These are phyloP conservation scores for Penicillium sp. DNA, from an alignment of 2,329 filamentous ascomycete species.

Conservation along the genomic window DNA sequence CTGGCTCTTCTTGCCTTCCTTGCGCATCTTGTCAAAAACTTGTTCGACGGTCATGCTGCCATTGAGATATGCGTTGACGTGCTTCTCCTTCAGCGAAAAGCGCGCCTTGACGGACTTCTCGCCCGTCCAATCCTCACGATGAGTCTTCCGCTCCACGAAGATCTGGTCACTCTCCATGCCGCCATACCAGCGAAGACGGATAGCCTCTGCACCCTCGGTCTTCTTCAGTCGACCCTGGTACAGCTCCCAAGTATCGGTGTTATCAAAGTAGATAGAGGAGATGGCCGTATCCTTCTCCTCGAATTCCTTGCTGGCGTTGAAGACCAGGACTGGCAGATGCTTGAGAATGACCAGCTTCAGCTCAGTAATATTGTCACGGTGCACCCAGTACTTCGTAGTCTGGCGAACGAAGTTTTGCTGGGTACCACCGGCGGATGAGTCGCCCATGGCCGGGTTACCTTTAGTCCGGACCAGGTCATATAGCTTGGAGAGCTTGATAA, in stretches of 20 bases:
- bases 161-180: conserved; percentile 94
- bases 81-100: conserved; percentile 93
- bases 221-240: conserved; percentile 95
- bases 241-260: conserved; percentile 86
- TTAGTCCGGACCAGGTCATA: conserved; percentile 93
- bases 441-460: conserved; percentile 86
- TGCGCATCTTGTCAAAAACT: conserved; percentile 94
- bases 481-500: conserved; percentile 88
- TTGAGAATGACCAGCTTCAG: conserved; percentile 96
- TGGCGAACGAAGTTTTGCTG: conserved; percentile 96
- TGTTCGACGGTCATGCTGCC: conserved; percentile 79
- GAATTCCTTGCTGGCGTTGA: conserved; percentile 96
- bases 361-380: conserved; percentile 96
- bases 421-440: conserved; percentile 81
- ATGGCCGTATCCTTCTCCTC: conserved; percentile 87
- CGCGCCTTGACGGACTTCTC: conserved; percentile 98
- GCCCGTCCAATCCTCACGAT: conserved; percentile 97
- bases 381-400: conserved; percentile 99
- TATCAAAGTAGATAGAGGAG: conserved; percentile 98
- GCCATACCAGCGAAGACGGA: conserved; percentile 94
- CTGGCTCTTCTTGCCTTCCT: conserved; percentile 88
- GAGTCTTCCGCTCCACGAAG: conserved; percentile 95
- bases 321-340: conserved; percentile 93
- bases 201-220: conserved; percentile 94
- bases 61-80: conserved; percentile 83